Evolutionary conservation across 306 rosid genomes (phyloP), one percentile per base, ranked within the genome.

Genomic region (Nissolia schottii): DNA sequence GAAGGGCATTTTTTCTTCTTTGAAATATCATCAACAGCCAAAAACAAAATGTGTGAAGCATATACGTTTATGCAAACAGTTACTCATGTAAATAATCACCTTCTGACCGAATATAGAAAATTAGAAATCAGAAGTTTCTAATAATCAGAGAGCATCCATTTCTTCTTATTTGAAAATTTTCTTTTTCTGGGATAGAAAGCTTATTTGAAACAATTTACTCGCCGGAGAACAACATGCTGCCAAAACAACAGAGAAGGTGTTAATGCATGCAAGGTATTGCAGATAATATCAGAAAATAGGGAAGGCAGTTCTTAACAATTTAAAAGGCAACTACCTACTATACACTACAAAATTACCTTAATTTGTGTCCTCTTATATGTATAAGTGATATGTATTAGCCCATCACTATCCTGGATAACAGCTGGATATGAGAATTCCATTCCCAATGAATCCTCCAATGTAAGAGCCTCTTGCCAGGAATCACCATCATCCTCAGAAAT

Each of bases 351-450:
- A 53, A 27, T 25, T 85, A 93, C 98, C 98, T 93, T 93, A 51
- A 93, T 84, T 65, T 93, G 96, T 59, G 89, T 87, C 63, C 97
- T 88, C 31, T 88, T 63, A 70, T 90, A 93, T 66, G 98, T 88
- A 82, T 93, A 93, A 14, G 96, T 87, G 73, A 93, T 78, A 71
- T 93, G 97, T 41, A 93, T 64, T 62, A 49, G 83, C 9, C 76
- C 98, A 66, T 90, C 98, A 59, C 89, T 87, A 37, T 85, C 90
- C 77, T 88, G 89, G 54, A 93, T 93, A 79, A 88, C 93, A 70
- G 98, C 98, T 50, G 98, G 98, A 75, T 93, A 90, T 22, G 98
- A 93, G 83, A 93, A 93, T 65, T 90, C 97, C 93, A 75, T 85
- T 62, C 57, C 86, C 77, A 62, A 22, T 7, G 81, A 70, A 31